Conservation (phyloP, 2,329 filamentous ascomycete species). For the Penicillium sumatraense region DNA sequence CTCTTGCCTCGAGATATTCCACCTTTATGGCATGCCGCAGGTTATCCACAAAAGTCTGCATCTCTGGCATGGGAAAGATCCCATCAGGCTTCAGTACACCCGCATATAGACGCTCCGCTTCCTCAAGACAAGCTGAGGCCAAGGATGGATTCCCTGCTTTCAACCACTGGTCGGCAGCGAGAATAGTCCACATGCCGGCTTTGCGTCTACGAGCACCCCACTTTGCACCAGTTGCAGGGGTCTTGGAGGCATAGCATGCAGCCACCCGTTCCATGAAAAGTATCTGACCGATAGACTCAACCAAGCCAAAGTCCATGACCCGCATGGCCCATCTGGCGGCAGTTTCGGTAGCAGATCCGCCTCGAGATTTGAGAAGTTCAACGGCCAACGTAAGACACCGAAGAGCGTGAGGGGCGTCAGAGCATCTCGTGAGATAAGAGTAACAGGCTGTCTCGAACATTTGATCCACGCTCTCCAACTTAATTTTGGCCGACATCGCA, state of each 20-base stretch:
- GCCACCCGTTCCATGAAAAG: slow-evolving; percentile 85
- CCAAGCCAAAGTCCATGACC: slow-evolving; percentile 76
- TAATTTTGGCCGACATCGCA: slow-evolving; percentile 72
- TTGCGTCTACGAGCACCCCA: slow-evolving; percentile 80
- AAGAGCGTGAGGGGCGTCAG: slow-evolving; percentile 76
- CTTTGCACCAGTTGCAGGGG: slow-evolving; percentile 65
- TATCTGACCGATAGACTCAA: slow-evolving; percentile 76
- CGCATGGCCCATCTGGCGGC: slow-evolving; percentile 83
- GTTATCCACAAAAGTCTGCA: slow-evolving; percentile 54
- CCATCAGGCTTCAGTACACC: slow-evolving; percentile 46
- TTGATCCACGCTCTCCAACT: slow-evolving; percentile 79
- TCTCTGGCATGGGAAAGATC: slow-evolving; percentile 54
- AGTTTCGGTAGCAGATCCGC: slow-evolving; percentile 80
- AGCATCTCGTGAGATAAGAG: slow-evolving; percentile 86
- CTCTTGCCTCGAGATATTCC: slow-evolving; percentile 48
- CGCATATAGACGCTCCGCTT: slow-evolving; percentile 63
- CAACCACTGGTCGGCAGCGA: slow-evolving; percentile 84
- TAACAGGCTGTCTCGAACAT: slow-evolving; percentile 91
- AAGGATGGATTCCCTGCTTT: slow-evolving; percentile 75
- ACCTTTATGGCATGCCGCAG: slow-evolving; percentile 49
- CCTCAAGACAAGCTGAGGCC: slow-evolving; percentile 75
- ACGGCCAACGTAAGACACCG: slow-evolving; percentile 76
- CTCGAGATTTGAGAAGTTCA: slow-evolving; percentile 81
- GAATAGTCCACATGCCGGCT: slow-evolving; percentile 84
- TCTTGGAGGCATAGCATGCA: slow-evolving; percentile 78